Percentiles rank a stretch among this genome's conserved stretches.
These are phyloP conservation scores for Coemansia sp. DNA, from an alignment of 192 early-diverging fungal genomes.

Conservation along the genomic window DNA sequence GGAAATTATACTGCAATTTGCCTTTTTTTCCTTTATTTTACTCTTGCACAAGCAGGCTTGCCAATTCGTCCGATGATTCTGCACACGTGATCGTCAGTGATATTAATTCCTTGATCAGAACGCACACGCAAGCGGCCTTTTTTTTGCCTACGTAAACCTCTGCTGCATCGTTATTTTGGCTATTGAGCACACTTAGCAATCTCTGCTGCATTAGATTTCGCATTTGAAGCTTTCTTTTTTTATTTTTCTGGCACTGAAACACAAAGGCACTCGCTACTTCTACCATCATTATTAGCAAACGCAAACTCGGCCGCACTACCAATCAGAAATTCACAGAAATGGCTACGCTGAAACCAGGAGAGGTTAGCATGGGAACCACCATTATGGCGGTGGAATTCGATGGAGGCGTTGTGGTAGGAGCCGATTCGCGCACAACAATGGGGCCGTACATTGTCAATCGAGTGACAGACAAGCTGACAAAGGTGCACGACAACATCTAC, in stretches of 20 bases:
- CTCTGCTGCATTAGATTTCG: not conserved
- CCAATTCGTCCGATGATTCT: not conserved
- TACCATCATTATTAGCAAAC: too few relatives aligned
- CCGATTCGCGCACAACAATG: conserved; percentile 94
- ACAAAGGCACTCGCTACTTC: too few relatives aligned
- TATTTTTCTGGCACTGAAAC: not conserved
- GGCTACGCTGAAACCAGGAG: conserved; percentile 81
- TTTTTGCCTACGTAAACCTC: too few relatives aligned
- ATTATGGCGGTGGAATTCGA: conserved; percentile 92
- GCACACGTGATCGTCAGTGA: not conserved
- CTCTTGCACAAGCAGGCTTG: too few relatives aligned
- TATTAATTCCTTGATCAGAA: not conserved
- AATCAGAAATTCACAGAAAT: conserved; percentile 10
- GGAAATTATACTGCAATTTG: too few relatives aligned
- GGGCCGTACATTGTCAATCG: conserved; percentile 96
- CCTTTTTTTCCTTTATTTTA: too few relatives aligned
- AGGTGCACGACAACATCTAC: conserved; percentile 92
- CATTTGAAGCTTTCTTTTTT: conserved; percentile 1
- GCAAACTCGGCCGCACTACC: not conserved
- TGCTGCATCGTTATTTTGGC: too few relatives aligned
- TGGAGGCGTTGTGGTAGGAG: conserved; percentile 93
- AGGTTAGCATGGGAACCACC: conserved; percentile 94
- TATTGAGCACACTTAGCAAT: too few relatives aligned
- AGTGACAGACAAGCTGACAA: conserved; percentile 97
- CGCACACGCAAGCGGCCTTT: not conserved